Evolutionary conservation across 2,329 filamentous ascomycete species (phyloP).

Genomic region (Apiospora rasikravindrae): DNA sequence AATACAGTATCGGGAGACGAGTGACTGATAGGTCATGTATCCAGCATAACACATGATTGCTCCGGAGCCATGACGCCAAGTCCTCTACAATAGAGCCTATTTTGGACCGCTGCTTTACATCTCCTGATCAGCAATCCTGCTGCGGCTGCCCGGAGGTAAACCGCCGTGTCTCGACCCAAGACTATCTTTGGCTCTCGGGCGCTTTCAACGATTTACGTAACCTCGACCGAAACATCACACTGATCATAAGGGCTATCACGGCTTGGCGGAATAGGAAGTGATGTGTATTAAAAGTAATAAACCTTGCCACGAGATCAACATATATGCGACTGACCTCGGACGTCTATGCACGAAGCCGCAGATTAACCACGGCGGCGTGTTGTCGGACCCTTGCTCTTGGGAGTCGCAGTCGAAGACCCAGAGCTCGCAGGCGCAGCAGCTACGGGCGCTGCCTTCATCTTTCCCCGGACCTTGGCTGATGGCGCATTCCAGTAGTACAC

Average conservation of each 20-base stretch:
- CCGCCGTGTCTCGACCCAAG: not conserved
- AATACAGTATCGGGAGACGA: constrained; percentile 6
- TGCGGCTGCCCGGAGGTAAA: not conserved
- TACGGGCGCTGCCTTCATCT: constrained; percentile 43
- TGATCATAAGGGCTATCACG: not conserved
- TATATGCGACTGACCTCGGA: constrained; percentile 7
- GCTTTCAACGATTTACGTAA: constrained; percentile 4
- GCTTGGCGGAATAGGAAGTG: not conserved
- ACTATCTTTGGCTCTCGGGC: not conserved
- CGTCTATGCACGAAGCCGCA: constrained; percentile 19
- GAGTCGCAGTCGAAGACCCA: constrained; percentile 33
- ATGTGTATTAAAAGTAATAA: constrained; percentile 12
- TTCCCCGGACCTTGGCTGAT: constrained; percentile 48
- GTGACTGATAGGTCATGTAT: not conserved
- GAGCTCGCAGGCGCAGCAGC: constrained; percentile 33
- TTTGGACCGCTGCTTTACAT: constrained; percentile 11
- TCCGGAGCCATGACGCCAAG: not conserved
- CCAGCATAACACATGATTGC: constrained; percentile 9
- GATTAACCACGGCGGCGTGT: constrained; percentile 47
- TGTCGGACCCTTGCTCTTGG: constrained; percentile 47
- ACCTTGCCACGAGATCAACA: constrained; percentile 12
- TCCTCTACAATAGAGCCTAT: not conserved
- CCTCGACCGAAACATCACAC: not conserved
- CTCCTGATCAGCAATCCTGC: not conserved
- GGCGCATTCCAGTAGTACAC: constrained; percentile 92